Evolutionary conservation across 2,329 filamentous ascomycete genomes (phyloP).

Genomic region (Lasiodiplodia hormozganensis): DNA sequence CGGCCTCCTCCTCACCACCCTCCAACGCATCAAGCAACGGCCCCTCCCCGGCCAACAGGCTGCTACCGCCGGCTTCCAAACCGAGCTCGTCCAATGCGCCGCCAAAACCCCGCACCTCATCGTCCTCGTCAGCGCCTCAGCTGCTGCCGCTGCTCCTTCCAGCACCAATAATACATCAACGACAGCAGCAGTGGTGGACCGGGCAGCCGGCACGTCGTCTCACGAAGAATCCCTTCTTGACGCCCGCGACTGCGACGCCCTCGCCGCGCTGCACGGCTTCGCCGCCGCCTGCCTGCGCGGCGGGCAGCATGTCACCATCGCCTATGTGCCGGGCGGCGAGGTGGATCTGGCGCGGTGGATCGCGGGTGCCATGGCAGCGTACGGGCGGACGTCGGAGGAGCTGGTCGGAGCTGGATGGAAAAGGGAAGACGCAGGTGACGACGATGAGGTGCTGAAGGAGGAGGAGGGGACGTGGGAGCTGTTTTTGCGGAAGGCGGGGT

Average conservation of each 20-base stretch:
- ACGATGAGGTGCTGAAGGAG: slow-evolving; percentile 38
- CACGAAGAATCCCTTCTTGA: slow-evolving; percentile 30
- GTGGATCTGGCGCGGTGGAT: slow-evolving; percentile 44
- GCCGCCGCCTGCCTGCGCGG: slow-evolving; percentile 35
- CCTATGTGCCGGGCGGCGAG: slow-evolving; percentile 54
- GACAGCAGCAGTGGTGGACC: no score
- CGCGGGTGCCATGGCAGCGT: slow-evolving; percentile 40
- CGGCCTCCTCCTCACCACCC: slow-evolving; percentile 73
- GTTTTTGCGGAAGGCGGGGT: slow-evolving; percentile 68
- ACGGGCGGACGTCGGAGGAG: slow-evolving; percentile 42
- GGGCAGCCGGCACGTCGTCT: no score
- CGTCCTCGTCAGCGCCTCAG: slow-evolving; percentile 63
- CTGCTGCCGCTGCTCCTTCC: no score
- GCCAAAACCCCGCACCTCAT: slow-evolving; percentile 72
- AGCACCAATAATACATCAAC: no score
- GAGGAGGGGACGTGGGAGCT: slow-evolving; percentile 72
- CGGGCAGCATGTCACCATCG: slow-evolving; percentile 32
- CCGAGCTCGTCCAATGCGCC: slow-evolving; percentile 56
- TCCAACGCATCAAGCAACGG: slow-evolving; percentile 75
- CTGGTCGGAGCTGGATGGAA: slow-evolving; percentile 20
- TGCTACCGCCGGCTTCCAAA: slow-evolving; percentile 32
- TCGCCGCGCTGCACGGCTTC: slow-evolving; percentile 38
- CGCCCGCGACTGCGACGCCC: slow-evolving; percentile 40
- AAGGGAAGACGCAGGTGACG: no score
- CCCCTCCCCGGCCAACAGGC: slow-evolving; percentile 66